A percentile compares a stretch with the other conserved stretches of the same genome.
phyloP scores from a whole-genome alignment of 805 yeast genomes.

The Pichia deserticola region DNA sequence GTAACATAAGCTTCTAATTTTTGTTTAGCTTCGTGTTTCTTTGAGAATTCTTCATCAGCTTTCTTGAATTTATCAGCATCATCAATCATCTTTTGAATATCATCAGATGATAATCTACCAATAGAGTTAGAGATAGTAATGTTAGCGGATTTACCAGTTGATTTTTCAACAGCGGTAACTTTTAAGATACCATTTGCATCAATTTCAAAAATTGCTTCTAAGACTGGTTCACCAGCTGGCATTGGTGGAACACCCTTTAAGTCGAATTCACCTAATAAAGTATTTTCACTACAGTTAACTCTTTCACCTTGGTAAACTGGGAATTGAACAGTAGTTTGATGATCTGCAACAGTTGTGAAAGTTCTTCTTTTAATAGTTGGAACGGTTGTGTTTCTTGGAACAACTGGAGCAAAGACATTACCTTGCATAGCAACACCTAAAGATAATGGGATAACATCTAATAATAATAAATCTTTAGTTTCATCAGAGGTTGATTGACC shows the following conservation, averaged over 20 bases:
- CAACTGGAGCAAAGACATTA: conserved; percentile 97
- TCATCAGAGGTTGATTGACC: conserved; percentile 86
- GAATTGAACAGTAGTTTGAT: conserved; percentile 97
- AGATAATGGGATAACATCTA: conserved; percentile 97
- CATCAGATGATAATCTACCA: conserved; percentile 95
- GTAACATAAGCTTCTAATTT: conserved; percentile 98
- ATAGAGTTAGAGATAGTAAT: conserved; percentile 98
- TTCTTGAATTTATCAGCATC: conserved; percentile 99
- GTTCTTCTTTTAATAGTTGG: conserved; percentile 99
- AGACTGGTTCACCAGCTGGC: conserved; percentile 98
- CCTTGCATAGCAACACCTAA: conserved; percentile 99
- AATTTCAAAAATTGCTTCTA: conserved; percentile 97
- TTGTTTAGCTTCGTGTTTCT: conserved; percentile 98
- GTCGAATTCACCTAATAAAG: conserved; percentile 97
- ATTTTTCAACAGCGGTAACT: conserved; percentile 98
- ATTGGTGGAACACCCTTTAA: conserved; percentile 96
- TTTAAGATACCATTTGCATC: conserved; percentile 99
- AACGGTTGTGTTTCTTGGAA: conserved; percentile 98
- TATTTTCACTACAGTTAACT: conserved; percentile 96
- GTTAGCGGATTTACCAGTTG: conserved; percentile 97
- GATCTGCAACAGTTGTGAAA: conserved; percentile 97
- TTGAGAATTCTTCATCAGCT: conserved; percentile 98
- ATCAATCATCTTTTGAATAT: conserved; percentile 96
- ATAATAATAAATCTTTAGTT: conserved; percentile 89
- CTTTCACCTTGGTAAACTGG: conserved; percentile 99